These are phyloP conservation scores for Echeveria elegans DNA, from an alignment of 164 flowering plant species.

Conservation along the genomic window DNA sequence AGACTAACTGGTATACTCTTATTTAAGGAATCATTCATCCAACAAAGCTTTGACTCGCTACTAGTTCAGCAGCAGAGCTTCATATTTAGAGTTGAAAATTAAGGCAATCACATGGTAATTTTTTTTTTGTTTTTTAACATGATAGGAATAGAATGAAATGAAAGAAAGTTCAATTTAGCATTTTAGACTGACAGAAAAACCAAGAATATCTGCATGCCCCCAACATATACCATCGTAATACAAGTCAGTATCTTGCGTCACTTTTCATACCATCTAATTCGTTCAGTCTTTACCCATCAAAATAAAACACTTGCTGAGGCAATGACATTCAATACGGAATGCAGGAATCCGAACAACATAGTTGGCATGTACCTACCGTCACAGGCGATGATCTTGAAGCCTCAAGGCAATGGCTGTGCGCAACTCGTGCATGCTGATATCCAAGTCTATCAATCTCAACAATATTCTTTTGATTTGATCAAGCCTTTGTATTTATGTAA, in stretches of 20 bases:
- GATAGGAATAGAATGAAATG: too few relatives aligned
- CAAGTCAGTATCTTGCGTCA: conserved; percentile 37
- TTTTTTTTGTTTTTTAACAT: too few relatives aligned
- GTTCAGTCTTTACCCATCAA: too few relatives aligned
- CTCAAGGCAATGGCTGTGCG: conserved; percentile 79
- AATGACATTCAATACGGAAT: conserved; percentile 11
- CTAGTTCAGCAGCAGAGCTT: too few relatives aligned
- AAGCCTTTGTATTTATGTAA: not conserved
- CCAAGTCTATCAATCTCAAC: not conserved
- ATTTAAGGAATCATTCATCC: too few relatives aligned
- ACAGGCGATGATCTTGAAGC: conserved; percentile 56
- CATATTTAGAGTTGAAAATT: too few relatives aligned
- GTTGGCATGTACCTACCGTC: conserved; percentile 78
- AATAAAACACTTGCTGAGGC: too few relatives aligned
- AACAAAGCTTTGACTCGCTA: too few relatives aligned
- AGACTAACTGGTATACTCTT: too few relatives aligned
- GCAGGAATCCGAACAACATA: conserved; percentile 79
- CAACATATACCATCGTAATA: conserved; percentile 79
- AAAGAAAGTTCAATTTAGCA: too few relatives aligned
- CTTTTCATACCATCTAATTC: not conserved
- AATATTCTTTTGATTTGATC: not conserved
- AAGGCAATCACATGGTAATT: too few relatives aligned
- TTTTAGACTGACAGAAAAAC: conserved; percentile 40
- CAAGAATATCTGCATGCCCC: conserved; percentile 58
- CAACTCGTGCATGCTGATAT: not conserved